Conservation (phyloP, 2,329 filamentous ascomycete genomes). For the Neopestalotiopsis sp. region DNA sequence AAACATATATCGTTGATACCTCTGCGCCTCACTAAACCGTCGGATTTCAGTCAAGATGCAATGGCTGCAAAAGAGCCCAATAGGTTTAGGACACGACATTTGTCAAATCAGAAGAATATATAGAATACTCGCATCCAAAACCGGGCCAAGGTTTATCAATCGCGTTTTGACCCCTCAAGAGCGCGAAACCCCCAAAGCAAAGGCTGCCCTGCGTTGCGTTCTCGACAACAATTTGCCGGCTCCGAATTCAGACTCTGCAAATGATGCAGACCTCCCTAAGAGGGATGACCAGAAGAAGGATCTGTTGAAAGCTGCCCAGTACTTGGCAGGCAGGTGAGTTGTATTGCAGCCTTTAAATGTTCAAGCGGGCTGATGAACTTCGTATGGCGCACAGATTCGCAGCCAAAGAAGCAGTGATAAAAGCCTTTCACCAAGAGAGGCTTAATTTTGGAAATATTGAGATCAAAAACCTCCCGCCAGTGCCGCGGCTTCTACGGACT, state of each 20-base stretch:
- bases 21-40: background rate
- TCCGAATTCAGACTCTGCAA: background rate
- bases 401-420: constrained; percentile 77
- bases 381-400: constrained; percentile 57
- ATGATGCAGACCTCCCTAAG: background rate
- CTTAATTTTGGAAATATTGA: constrained; percentile 68
- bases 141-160: constrained; percentile 50
- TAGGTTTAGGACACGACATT: constrained; percentile 81
- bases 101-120: constrained; percentile 72
- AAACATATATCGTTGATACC: background rate
- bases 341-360: background rate
- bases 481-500: background rate
- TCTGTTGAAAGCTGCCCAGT: constrained; percentile 45
- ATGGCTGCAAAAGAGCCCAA: constrained; percentile 47
- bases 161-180: constrained; percentile 45
- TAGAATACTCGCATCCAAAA: constrained; percentile 55
- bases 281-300: constrained; percentile 11
- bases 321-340: constrained; percentile 51
- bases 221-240: background rate
- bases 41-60: background rate
- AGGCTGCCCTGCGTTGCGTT: background rate
- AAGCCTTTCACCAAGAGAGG: constrained; percentile 67
- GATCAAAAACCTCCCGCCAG: constrained; percentile 35
- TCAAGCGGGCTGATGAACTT: background rate
- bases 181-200: constrained; percentile 3